Conservation (phyloP, 2,329 filamentous ascomycete genomes). For the Beauveria brongniartii region DNA sequence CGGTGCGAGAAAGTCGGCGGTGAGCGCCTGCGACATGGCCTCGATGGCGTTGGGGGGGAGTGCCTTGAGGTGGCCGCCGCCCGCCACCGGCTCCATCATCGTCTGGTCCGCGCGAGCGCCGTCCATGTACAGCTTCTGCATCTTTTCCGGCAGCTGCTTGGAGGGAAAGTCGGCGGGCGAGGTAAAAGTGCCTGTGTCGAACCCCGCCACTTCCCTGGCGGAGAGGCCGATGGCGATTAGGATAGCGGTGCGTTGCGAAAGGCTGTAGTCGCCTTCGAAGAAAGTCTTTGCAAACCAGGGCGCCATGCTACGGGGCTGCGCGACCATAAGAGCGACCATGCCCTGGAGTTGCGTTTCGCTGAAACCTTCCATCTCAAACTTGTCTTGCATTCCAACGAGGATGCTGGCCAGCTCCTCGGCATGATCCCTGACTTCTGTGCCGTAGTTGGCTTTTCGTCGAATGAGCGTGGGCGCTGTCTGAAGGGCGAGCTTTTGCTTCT, state of each 20-base stretch:
- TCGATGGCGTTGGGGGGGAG: slow-evolving; percentile 56
- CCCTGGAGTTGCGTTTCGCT: slow-evolving; percentile 66
- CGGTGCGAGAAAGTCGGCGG: slow-evolving; percentile 68
- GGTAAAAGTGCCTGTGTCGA: slow-evolving; percentile 49
- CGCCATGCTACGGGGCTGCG: slow-evolving; percentile 68
- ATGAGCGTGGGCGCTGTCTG: slow-evolving; percentile 72
- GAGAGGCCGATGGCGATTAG: slow-evolving; percentile 75
- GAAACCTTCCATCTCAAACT: slow-evolving; percentile 74
- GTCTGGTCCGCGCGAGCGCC: slow-evolving; percentile 20
- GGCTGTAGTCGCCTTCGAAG: slow-evolving; percentile 86
- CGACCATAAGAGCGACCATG: slow-evolving; percentile 73
- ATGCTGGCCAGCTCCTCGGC: slow-evolving; percentile 70
- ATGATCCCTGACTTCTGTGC: slow-evolving; percentile 79
- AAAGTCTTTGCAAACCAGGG: slow-evolving; percentile 79
- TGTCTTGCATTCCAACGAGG: slow-evolving; percentile 75
- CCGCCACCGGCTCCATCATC: slow-evolving; percentile 14
- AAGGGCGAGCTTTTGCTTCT: slow-evolving; percentile 74
- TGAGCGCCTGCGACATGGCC: slow-evolving; percentile 57
- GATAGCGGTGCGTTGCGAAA: slow-evolving; percentile 74
- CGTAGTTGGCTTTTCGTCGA: slow-evolving; percentile 79
- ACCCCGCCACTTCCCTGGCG: slow-evolving; percentile 76
- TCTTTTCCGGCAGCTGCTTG: slow-evolving; percentile 64
- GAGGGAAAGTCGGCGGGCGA: slow-evolving; percentile 60
- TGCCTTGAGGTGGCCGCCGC: slow-evolving; percentile 36
- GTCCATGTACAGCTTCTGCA: slow-evolving; percentile 62